Evolutionary conservation across 108 stramenopile genomes (phyloP), one percentile per base, ranked within the genome.

Genomic region (Cyclotella distinguenda): DNA sequence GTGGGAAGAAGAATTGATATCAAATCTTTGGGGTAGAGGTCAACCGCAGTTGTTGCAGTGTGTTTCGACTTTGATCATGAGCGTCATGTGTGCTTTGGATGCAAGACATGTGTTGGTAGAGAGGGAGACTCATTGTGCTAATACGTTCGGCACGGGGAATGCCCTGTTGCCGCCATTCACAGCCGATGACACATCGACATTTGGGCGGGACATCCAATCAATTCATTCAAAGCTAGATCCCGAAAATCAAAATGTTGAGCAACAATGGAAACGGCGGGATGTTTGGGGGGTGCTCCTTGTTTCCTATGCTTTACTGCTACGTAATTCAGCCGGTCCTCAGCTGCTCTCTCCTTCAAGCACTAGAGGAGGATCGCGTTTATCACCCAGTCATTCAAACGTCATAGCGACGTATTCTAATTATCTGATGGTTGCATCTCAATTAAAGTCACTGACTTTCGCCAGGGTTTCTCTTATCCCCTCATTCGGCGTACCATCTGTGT

Each of bases 401-500:
- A 59, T 75, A 39, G 58, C 65, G 8, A 64, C 77, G n/a, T 84
- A 56, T 38, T 50, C 77, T 26, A 65, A 76, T 18, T 84, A 85
- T 38, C 52, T 91, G 15, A 66, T 72, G 66, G 72, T 61, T 1
- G 80, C 89, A 5, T 68, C 76, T 13, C 67, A 77, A 39, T 45
- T 83, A 21, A 84, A 89, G 68, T 82, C 88, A 27, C 74, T 91
- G 51, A 86, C 89, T 1, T 91, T 88, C 64, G 81, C 81, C 36
- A 58, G 89, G 30, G 40, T 80, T 8, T 82, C 84, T 19, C 64
- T 94, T 16, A 40, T 94, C 39, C 89, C 81, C 63, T 57, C 80
- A 59, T 31, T 80, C 78, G 58, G 79, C 58, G 47, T 47, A 56
- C 34, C 67, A 39, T 66, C 46, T 18, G 26, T 43, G 25, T 61